These are phyloP conservation scores for Fusarium incarnatum DNA, from an alignment of 2,329 filamentous ascomycete genomes.

Conservation along the genomic window DNA sequence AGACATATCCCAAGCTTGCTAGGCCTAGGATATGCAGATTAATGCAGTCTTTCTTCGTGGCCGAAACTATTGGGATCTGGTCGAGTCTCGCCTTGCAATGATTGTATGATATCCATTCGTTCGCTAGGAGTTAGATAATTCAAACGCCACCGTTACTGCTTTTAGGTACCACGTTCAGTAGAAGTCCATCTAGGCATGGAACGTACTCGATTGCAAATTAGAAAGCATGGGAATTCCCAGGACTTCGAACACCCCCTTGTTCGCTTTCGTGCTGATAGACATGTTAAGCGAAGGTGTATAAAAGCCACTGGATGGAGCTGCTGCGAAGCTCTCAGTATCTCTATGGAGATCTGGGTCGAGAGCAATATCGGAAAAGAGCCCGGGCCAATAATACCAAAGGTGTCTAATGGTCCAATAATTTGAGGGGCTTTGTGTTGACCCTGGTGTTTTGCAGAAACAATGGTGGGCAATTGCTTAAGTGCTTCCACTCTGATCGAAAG, in stretches of 20 bases:
- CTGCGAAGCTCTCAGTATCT: conserved; percentile 6
- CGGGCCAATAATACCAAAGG: conserved; percentile 19
- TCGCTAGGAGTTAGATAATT: conserved; percentile 30
- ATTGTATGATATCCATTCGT: conserved; percentile 9
- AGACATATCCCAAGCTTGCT: conserved; percentile 5
- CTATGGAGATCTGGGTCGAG: conserved; percentile 14
- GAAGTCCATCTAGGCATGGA: conserved; percentile 2
- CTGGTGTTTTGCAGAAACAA: conserved; percentile 13
- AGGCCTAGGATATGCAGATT: conserved; percentile 22
- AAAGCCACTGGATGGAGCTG: conserved; percentile 12
- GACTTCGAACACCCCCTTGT: neutral
- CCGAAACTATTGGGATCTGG: conserved; percentile 20
- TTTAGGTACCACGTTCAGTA: conserved; percentile 25
- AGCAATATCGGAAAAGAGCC: conserved; percentile 15
- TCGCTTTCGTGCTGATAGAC: neutral
- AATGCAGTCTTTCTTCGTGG: conserved; percentile 23
- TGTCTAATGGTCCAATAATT: conserved; percentile 13
- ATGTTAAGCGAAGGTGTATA: neutral
- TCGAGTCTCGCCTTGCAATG: conserved; percentile 17
- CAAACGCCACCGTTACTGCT: conserved; percentile 42
- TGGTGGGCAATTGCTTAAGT: conserved; percentile 31
- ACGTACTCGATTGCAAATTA: neutral
- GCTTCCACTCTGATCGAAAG: conserved; percentile 41
- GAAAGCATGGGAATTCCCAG: neutral
- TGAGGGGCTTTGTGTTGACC: conserved; percentile 30